Evolutionary conservation across 2,329 filamentous ascomycete species (phyloP), one percentile per base, ranked within the genome.

Genomic region (Aschersonia sp.): DNA sequence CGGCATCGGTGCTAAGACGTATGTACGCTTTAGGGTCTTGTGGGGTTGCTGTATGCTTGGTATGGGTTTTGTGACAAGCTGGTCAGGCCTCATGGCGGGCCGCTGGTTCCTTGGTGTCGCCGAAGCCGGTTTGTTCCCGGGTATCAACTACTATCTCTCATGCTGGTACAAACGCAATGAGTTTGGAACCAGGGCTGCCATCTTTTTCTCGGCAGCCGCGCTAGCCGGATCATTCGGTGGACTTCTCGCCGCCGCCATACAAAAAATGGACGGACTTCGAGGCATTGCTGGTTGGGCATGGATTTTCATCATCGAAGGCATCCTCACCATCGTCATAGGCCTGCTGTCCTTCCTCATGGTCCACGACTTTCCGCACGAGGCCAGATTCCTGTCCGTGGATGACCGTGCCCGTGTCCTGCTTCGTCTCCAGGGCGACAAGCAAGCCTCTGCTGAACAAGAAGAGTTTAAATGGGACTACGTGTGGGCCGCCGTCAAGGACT

Each of bases 81-180:
- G 74, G 66, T 72, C 71, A 1, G 79, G 79, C 0, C 66, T 87
- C 12, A 77, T 84, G 69, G 76, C 81, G 3, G 77, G 79, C 6
- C 73, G 78, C 39, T 81, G 74, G 74, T 87, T 87, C 56, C 69
- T 90, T 0, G 85, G 85, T 30, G 66, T 89, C 29, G 75, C 76
- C 12, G 86, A 92, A 61, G 79, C 85, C 7, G 85, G 84, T 6
- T 69, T 90, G 0, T 87, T 86, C 57, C 84, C 84, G 0, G 83
- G 82, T 2, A 77, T 88, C 12, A 84, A 84, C 54, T 90, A 87
- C 62, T 88, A 88, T 58, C 73, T 92, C 0, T 84, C 80, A 0
- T 89, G 84, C 59, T 94, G 87, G 87, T 94, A 92, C 57, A 83
- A 78, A 58, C 73, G 86, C 37, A 76, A 73, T 12, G 87, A 94